Base-by-base conservation (phyloP, 371 early-diverging fungal genomes). In the Coemansia sp. region DNA sequence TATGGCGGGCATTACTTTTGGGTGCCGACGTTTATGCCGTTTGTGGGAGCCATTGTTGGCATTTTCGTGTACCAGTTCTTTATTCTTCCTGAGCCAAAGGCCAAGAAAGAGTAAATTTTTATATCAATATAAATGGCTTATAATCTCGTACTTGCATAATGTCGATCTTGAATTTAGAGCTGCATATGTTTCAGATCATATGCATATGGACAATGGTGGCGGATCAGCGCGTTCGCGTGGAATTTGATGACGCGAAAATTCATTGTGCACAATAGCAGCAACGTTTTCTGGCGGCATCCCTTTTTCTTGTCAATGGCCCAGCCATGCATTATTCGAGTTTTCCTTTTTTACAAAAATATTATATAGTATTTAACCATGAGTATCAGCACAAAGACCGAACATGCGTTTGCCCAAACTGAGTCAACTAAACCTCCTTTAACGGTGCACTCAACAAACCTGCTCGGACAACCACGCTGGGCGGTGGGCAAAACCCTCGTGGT, bases 11-110 rank as follows among this genome's bases (percentile, higher is more conserved):
- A 86, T 79, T 90, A 89, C 69, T 89, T 89, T 65, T 84, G 89
- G 83, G 86, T 93, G 14, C 93, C 95, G 27, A 78, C 87, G 61
- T 81, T 91, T 37, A 90, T 89, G 39, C 95, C 95, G 16, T 78
- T 91, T 62, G 29, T 85, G 13, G 95, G 95, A 21, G 90, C 86
- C 18, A 29, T 84, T 10, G 10, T 89, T 11, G 92, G 93, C 51
- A 90, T 88, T 47, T 71, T 84, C 47, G 70, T 87, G 54, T 89
- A 87, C 82, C 83, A 84, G 54, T 75, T 85, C 64, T 84, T 88
- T 60, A 84, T 89, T 18, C 53, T 80, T 27, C 80, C 80, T 3
- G 74, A 77, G 72, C 63, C 60, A 40, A 74, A 74, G 71, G 21
- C 45, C 40, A 74, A 74, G 75, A 63, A 56, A 48, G 72, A 74